Conservation (phyloP, 2,329 filamentous ascomycete genomes). For the Zelopaecilomyces penicillatus region DNA sequence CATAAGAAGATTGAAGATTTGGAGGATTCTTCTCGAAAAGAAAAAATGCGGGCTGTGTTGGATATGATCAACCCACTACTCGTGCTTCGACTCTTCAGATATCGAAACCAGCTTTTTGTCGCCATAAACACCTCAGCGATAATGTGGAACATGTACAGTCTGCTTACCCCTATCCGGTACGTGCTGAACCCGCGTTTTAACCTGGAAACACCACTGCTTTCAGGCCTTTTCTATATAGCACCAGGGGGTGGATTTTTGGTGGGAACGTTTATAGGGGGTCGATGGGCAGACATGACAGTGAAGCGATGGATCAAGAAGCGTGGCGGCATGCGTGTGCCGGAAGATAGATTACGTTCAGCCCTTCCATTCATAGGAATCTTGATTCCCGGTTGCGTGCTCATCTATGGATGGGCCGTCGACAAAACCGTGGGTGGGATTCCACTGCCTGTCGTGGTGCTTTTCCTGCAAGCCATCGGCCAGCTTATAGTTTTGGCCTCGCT, state of each 20-base stretch:
- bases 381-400: slow-evolving; percentile 54
- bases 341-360: slow-evolving; percentile 57
- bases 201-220: slow-evolving; percentile 56
- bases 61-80: slow-evolving; percentile 59
- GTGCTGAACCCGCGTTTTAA: slow-evolving; percentile 67
- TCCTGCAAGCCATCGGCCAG: slow-evolving; percentile 65
- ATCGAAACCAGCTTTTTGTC: slow-evolving; percentile 59
- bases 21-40: slow-evolving; percentile 37
- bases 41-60: slow-evolving; percentile 48
- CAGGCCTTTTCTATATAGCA: slow-evolving; percentile 65
- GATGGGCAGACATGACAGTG: slow-evolving; percentile 60
- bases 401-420: slow-evolving; percentile 50
- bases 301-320: slow-evolving; percentile 55
- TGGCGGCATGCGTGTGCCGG: slow-evolving; percentile 51
- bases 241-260: slow-evolving; percentile 62
- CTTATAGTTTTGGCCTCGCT: slow-evolving; percentile 67
- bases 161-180: slow-evolving; percentile 61
- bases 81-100: slow-evolving; percentile 54
- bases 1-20: slow-evolving; percentile 55
- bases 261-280: slow-evolving; percentile 64
- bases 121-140: slow-evolving; percentile 51
- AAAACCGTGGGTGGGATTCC: slow-evolving; percentile 42
- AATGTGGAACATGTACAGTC: slow-evolving; percentile 62
- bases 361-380: slow-evolving; percentile 48
- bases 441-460: slow-evolving; percentile 64